Evolutionary conservation across 345 rosid genomes (phyloP).

Genomic region (Gossypioides kirkii): DNA sequence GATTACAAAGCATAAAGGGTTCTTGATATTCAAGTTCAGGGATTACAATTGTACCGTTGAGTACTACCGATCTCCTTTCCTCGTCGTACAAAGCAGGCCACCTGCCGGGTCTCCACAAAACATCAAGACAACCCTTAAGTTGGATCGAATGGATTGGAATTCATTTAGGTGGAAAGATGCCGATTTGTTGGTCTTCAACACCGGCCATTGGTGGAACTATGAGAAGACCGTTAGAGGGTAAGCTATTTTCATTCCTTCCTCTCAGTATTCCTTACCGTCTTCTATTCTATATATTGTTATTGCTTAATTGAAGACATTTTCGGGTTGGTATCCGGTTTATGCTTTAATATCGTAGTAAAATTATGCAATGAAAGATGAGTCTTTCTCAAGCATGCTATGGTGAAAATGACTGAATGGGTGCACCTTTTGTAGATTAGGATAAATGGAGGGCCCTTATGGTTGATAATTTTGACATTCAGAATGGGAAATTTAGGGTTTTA

Average conservation of each 20-base stretch:
- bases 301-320: neutral
- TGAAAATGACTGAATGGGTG: neutral
- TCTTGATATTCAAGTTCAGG: conserved; percentile 65
- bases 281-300: neutral
- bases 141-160: conserved; percentile 86
- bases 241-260: conserved; percentile 11
- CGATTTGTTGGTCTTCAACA: conserved; percentile 74
- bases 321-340: too few relatives aligned
- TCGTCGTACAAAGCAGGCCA: conserved; percentile 75
- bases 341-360: too few relatives aligned
- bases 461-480: neutral
- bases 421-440: conserved; percentile 1
- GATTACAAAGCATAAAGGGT: conserved; percentile 87
- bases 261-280: neutral
- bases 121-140: conserved; percentile 64
- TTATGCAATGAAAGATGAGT: neutral
- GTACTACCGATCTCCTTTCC: conserved; percentile 85
- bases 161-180: conserved; percentile 67
- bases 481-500: conserved; percentile 4
- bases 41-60: conserved; percentile 86
- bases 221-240: conserved; percentile 93
- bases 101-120: conserved; percentile 49
- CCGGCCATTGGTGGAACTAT: conserved; percentile 95
- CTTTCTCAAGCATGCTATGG: neutral
- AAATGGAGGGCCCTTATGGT: conserved; percentile 6